phyloP scores from a whole-genome alignment of 495 filamentous ascomycete species.

The Aspergillus heteromorphus region DNA sequence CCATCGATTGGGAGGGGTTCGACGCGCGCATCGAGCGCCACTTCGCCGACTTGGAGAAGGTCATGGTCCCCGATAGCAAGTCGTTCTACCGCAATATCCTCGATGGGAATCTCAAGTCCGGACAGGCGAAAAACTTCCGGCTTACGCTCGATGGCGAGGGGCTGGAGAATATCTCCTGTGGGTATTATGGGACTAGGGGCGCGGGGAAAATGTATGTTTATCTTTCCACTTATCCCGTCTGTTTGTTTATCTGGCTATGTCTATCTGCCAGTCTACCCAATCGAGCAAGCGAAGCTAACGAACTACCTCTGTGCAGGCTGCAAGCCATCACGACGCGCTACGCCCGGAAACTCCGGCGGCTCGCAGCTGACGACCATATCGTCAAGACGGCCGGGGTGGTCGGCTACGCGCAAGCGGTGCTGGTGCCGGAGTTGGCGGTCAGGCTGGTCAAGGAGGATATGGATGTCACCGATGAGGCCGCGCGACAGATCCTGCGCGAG shows the following conservation, averaged over 20 bases:
- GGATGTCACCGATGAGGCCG: slow-evolving; percentile 56
- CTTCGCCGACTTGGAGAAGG: slow-evolving; percentile 45
- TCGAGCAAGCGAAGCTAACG: too few species aligned
- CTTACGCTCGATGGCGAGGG: slow-evolving; percentile 39
- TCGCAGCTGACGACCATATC: slow-evolving; percentile 60
- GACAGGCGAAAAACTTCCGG: slow-evolving; percentile 56
- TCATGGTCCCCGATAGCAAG: slow-evolving; percentile 50
- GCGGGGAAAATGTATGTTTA: slow-evolving; percentile 54
- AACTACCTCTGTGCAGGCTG: slow-evolving; percentile 33
- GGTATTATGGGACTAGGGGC: slow-evolving; percentile 86
- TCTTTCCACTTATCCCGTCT: neutral
- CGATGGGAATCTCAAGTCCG: slow-evolving; percentile 50
- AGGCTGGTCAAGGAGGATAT: slow-evolving; percentile 83
- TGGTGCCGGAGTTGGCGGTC: slow-evolving; percentile 80
- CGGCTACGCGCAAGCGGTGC: slow-evolving; percentile 74
- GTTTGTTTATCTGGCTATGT: neutral
- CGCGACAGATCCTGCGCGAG: slow-evolving; percentile 63
- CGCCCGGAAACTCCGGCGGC: slow-evolving; percentile 54
- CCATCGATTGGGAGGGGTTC: slow-evolving; percentile 69
- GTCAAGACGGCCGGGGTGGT: slow-evolving; percentile 65
- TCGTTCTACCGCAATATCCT: slow-evolving; percentile 62
- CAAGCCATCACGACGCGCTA: slow-evolving; percentile 62
- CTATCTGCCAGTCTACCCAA: neutral
- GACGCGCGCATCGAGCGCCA: slow-evolving; percentile 57
- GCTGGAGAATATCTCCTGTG: slow-evolving; percentile 50